Conservation (phyloP, 2,329 filamentous ascomycete genomes). For the Cladobotryum protrusum region DNA sequence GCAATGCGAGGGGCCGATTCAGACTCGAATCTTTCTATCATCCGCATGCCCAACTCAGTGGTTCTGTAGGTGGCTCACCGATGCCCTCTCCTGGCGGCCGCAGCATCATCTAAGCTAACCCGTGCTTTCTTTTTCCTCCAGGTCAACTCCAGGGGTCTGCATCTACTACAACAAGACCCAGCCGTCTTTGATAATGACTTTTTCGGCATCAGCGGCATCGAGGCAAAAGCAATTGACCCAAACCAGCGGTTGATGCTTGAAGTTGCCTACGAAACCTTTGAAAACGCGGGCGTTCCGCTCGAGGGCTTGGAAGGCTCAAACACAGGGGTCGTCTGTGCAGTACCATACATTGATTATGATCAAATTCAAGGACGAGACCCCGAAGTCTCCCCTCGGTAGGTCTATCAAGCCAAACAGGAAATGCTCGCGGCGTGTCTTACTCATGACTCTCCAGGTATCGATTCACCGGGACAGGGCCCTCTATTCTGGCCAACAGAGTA, state of each 20-base stretch:
- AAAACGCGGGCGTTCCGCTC: conserved; percentile 10
- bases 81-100: background rate
- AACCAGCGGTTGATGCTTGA: conserved; percentile 12
- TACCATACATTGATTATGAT: conserved; percentile 10
- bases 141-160: conserved; percentile 8
- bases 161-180: conserved; percentile 9
- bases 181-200: conserved; percentile 11
- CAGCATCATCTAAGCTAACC: background rate
- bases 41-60: conserved; percentile 8
- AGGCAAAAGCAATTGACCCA: conserved; percentile 12
- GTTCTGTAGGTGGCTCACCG: conserved; percentile 7
- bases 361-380: conserved; percentile 7
- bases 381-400: conserved; percentile 8
- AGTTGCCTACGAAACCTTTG: conserved; percentile 12
- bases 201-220: conserved; percentile 10
- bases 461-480: conserved; percentile 9
- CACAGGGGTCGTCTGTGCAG: conserved; percentile 10
- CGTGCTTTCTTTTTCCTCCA: background rate
- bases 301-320: conserved; percentile 8
- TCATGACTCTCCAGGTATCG: conserved; percentile 3
- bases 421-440: background rate
- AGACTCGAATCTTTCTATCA: conserved; percentile 12
- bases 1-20: conserved; percentile 9
- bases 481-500: conserved; percentile 7
- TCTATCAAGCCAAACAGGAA: background rate